Evolutionary conservation across 2,329 filamentous ascomycete species (phyloP).

Genomic region (Magnaporthiopsis rhizophila): DNA sequence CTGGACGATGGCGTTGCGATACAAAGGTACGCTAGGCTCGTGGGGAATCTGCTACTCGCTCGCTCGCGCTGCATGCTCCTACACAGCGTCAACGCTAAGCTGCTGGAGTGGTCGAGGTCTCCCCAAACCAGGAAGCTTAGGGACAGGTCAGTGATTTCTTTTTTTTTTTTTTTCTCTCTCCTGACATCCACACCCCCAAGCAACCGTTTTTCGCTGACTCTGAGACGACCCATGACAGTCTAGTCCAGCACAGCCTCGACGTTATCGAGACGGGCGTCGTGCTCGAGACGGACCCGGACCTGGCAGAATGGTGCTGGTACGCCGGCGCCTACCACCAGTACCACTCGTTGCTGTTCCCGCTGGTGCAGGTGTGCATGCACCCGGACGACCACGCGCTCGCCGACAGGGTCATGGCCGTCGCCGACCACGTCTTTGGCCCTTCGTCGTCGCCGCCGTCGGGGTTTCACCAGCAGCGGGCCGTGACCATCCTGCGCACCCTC

Average conservation of each 20-base stretch:
- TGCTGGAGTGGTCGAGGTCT: background rate
- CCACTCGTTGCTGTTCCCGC: background rate
- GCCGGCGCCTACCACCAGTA: slow-evolving; percentile 3
- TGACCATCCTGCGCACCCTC: background rate
- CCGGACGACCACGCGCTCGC: background rate
- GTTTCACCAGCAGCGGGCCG: background rate
- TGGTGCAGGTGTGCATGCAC: background rate
- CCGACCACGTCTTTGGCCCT: slow-evolving; percentile 3
- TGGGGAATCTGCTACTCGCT: background rate
- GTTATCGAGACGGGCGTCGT: background rate
- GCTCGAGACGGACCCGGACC: slow-evolving; percentile 2
- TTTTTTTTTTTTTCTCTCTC: too few species aligned
- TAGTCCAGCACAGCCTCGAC: background rate
- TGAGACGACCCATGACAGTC: background rate
- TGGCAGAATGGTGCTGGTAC: background rate
- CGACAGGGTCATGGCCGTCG: slow-evolving; percentile 1
- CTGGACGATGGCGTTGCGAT: background rate
- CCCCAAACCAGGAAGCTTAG: background rate
- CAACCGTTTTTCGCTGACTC: background rate
- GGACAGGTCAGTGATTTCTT: background rate
- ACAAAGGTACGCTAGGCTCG: background rate
- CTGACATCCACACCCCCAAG: too few species aligned
- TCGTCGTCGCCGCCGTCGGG: background rate
- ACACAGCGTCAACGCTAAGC: background rate
- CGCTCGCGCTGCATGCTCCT: background rate